phyloP scores from a whole-genome alignment of 352 stramenopile species.

The Phytophthora litchii region DNA sequence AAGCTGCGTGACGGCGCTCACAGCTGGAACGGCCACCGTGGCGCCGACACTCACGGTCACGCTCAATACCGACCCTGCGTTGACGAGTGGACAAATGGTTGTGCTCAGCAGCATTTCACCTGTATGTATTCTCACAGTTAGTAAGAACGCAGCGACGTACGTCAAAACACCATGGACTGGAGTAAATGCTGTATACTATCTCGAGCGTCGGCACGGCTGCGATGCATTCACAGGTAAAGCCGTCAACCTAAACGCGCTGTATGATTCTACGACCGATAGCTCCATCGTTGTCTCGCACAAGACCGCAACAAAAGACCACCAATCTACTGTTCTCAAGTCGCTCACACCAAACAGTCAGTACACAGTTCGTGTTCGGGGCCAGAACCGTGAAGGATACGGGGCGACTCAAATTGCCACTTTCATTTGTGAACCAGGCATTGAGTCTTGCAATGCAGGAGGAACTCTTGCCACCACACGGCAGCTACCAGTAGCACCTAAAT shows the following conservation, averaged over 20 bases:
- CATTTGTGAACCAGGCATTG: conserved; percentile 86
- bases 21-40: conserved; percentile 19
- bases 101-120: conserved; percentile 49
- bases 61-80: conserved; percentile 34
- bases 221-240: conserved; percentile 50
- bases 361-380: conserved; percentile 78
- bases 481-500: conserved; percentile 49
- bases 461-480: conserved; percentile 55
- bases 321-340: conserved; percentile 27
- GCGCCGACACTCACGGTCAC: conserved; percentile 48
- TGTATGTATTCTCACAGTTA: conserved; percentile 58
- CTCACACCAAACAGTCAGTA: conserved; percentile 70
- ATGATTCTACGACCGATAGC: conserved; percentile 50
- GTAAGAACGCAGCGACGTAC: conserved; percentile 21
- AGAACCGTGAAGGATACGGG: conserved; percentile 88
- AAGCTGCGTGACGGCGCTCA: conserved; percentile 54
- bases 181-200: conserved; percentile 47
- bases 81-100: conserved; percentile 49
- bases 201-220: conserved; percentile 57
- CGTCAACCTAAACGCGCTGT: conserved; percentile 48
- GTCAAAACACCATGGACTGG: conserved; percentile 45
- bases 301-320: conserved; percentile 5
- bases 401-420: conserved; percentile 65
- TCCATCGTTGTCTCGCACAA: conserved; percentile 37
- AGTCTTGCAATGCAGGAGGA: conserved; percentile 62